Conservation (phyloP, 2,329 filamentous ascomycete species). For the Diplocarpon mali region DNA sequence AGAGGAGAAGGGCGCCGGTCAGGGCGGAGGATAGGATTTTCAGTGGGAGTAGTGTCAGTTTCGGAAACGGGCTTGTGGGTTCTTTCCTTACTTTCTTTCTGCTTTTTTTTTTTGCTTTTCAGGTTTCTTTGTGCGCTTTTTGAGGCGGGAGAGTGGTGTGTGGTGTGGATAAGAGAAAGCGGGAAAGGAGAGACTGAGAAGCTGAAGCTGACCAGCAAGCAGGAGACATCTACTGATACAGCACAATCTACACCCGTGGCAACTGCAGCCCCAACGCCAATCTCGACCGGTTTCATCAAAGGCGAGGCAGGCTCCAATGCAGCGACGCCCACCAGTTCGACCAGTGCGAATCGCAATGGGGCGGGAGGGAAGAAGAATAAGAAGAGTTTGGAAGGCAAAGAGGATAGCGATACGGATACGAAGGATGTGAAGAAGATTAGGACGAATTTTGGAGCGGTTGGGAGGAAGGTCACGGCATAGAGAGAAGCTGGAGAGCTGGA, state of each 20-base stretch:
- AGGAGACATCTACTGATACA: slow-evolving; percentile 25
- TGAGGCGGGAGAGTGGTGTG: not conserved
- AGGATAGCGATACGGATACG: slow-evolving; percentile 50
- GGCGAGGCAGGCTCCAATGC: slow-evolving; percentile 36
- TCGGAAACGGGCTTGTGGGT: slow-evolving; percentile 32
- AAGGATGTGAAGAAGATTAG: slow-evolving; percentile 29
- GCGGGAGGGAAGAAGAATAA: slow-evolving; percentile 39
- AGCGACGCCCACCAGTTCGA: slow-evolving; percentile 44
- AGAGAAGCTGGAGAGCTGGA: not conserved
- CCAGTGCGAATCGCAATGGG: slow-evolving; percentile 27
- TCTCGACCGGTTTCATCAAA: slow-evolving; percentile 43
- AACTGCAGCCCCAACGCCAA: slow-evolving; percentile 42
- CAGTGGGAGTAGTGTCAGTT: slow-evolving; percentile 41
- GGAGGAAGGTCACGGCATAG: slow-evolving; percentile 16
- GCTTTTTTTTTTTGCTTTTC: slow-evolving; percentile 1
- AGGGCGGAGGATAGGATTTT: slow-evolving; percentile 67
- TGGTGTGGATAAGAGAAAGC: not conserved
- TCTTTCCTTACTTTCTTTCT: slow-evolving; percentile 3
- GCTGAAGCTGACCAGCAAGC: not conserved
- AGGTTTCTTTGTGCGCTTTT: not conserved
- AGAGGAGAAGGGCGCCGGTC: slow-evolving; percentile 49
- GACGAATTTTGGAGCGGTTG: slow-evolving; percentile 23
- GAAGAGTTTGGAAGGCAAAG: slow-evolving; percentile 34
- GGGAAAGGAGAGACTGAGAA: not conserved
- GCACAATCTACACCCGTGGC: slow-evolving; percentile 23